Percentiles rank a stretch among this genome's conserved stretches.
Conservation (phyloP, 768 basidiomycete genomes). For the Auricularia cornea region DNA sequence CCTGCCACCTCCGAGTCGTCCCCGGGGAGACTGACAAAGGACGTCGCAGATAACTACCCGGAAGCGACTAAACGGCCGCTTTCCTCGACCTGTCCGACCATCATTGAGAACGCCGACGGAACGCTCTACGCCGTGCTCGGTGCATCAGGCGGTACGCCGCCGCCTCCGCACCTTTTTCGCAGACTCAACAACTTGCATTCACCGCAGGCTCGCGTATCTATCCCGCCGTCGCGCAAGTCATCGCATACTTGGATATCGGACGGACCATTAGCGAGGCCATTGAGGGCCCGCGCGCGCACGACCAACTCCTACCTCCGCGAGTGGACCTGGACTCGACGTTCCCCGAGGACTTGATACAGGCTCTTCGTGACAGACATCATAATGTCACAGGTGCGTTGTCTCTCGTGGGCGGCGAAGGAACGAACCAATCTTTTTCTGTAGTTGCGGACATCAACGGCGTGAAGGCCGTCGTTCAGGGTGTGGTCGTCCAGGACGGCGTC, state of each 20-base stretch:
- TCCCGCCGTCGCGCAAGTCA: constrained; percentile 64
- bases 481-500: constrained; percentile 41
- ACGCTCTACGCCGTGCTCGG: constrained; percentile 68
- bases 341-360: constrained; percentile 46
- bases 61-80: constrained; percentile 81
- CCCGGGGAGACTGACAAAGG: neutral
- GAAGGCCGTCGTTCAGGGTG: constrained; percentile 64
- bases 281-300: constrained; percentile 77
- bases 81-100: constrained; percentile 75
- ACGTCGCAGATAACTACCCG: constrained; percentile 70
- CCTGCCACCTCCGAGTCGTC: neutral
- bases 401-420: neutral
- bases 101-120: constrained; percentile 70
- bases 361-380: constrained; percentile 57
- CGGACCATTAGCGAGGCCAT: constrained; percentile 72
- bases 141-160: constrained; percentile 55
- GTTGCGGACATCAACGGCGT: constrained; percentile 63
- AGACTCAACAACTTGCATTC: neutral
- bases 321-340: constrained; percentile 59
- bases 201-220: constrained; percentile 62
- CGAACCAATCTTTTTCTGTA: constrained; percentile 12
- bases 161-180: neutral
- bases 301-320: constrained; percentile 67
- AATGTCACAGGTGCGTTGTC: constrained; percentile 48
- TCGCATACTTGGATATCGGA: constrained; percentile 57